Evolutionary conservation across 495 filamentous ascomycete species (phyloP).

Genomic region (Podospora pseudoanserina): DNA sequence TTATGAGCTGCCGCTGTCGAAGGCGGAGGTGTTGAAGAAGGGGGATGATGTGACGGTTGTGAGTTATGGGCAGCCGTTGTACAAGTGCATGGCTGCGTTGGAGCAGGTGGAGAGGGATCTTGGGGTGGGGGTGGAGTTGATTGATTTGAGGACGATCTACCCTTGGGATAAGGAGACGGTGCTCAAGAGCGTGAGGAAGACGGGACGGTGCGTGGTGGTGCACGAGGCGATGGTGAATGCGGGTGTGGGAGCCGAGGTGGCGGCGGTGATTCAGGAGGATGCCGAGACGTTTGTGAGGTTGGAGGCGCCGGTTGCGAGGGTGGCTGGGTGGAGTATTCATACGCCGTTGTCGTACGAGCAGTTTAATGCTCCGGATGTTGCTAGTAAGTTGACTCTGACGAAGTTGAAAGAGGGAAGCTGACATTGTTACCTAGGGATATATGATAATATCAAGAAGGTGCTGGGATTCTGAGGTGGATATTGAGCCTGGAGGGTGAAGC

Average conservation of each 20-base stretch:
- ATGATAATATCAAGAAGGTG: slow-evolving; percentile 50
- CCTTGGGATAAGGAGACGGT: slow-evolving; percentile 91
- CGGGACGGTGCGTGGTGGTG: slow-evolving; percentile 84
- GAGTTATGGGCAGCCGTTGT: slow-evolving; percentile 89
- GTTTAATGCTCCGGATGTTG: slow-evolving; percentile 86
- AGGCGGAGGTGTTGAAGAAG: slow-evolving; percentile 81
- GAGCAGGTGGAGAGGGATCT: slow-evolving; percentile 76
- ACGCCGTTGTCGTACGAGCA: slow-evolving; percentile 77
- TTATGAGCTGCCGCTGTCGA: slow-evolving; percentile 81
- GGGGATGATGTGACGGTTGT: slow-evolving; percentile 83
- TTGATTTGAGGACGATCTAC: slow-evolving; percentile 88
- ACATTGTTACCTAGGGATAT: slow-evolving; percentile 43
- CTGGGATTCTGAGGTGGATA: slow-evolving; percentile 37
- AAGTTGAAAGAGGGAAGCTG: slow-evolving; percentile 16
- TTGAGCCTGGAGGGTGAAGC: background rate
- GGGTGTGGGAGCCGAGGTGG: slow-evolving; percentile 89
- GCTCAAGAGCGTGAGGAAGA: slow-evolving; percentile 81
- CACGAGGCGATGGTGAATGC: slow-evolving; percentile 97
- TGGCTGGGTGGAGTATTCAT: slow-evolving; percentile 90
- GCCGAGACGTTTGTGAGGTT: slow-evolving; percentile 75
- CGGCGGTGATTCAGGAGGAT: slow-evolving; percentile 84
- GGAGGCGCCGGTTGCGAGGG: slow-evolving; percentile 86
- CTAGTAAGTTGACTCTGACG: slow-evolving; percentile 59
- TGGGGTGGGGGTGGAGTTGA: slow-evolving; percentile 77
- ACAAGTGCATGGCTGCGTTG: slow-evolving; percentile 79